These are phyloP conservation scores for Quercus cerris DNA, from an alignment of 306 rosid genomes.

Conservation along the genomic window DNA sequence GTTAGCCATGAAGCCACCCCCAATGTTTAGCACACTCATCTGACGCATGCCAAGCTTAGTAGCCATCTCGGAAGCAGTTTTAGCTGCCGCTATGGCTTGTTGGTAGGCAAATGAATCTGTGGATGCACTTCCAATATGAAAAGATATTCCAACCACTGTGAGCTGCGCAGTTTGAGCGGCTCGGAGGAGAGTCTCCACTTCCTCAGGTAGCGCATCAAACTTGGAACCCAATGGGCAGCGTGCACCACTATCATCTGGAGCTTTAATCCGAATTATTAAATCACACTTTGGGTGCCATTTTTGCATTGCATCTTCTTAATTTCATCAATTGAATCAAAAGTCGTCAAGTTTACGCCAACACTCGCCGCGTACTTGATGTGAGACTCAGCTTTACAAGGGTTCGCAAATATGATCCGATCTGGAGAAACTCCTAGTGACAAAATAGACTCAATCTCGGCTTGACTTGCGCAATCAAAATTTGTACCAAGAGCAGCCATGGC, in stretches of 20 bases:
- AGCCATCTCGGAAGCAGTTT: slow-evolving; percentile 37
- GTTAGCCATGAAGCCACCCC: slow-evolving; percentile 53
- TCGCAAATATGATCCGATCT: slow-evolving; percentile 46
- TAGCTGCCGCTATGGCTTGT: slow-evolving; percentile 35
- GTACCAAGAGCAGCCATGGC: slow-evolving; percentile 45
- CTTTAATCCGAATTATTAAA: slow-evolving; percentile 37
- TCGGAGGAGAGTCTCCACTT: slow-evolving; percentile 37
- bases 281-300: slow-evolving; percentile 43
- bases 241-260: slow-evolving; percentile 37
- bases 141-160: slow-evolving; percentile 47
- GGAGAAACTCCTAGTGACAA: slow-evolving; percentile 51
- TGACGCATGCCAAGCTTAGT: slow-evolving; percentile 30
- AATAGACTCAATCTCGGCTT: slow-evolving; percentile 47
- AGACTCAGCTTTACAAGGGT: slow-evolving; percentile 51
- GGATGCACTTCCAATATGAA: slow-evolving; percentile 58
- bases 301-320: slow-evolving; percentile 23
- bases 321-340: slow-evolving; percentile 40
- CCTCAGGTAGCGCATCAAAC: slow-evolving; percentile 46
- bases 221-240: slow-evolving; percentile 28
- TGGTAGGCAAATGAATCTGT: slow-evolving; percentile 18
- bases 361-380: slow-evolving; percentile 49
- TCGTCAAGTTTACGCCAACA: slow-evolving; percentile 53
- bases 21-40: slow-evolving; percentile 48
- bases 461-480: slow-evolving; percentile 52
- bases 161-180: slow-evolving; percentile 36